Base-by-base conservation (phyloP, 768 basidiomycete species). In the Pleurotus eryngii region DNA sequence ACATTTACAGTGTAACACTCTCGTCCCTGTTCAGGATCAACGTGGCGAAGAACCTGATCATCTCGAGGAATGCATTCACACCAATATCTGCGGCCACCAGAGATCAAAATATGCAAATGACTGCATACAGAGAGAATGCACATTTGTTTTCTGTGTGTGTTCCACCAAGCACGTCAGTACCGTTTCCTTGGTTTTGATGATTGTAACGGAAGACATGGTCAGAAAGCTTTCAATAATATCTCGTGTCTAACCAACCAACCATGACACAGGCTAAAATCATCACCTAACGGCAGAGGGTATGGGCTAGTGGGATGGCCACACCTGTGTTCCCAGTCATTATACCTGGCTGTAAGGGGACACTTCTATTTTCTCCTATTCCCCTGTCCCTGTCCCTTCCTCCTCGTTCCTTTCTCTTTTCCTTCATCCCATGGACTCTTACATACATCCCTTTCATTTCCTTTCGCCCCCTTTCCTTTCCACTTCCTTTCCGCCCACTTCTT, bases 131-230 rank as follows among this genome's bases (percentile, higher is more conserved):
- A 9, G 17, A 14, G 11, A 8, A 65, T 81, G 64, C 63, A 85
- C 87, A 77, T 77, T 90, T 89, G 58, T 90, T 81, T 22, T 89
- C 81, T 3, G 88, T 88, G 67, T 90, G 90, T n/a, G 85, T 70
- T 1, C 78, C 78, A 49, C 69, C 70, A 20, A 74, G 61, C 26
- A 69, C 64, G n/a, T 66, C 68, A 0, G 67, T 65, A 26, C 63
- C 64, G 38, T 71, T 70, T 7, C 69, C 74, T n/a, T 65, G 67
- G 57, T 76, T 77, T 7, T 68, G 67, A 57, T 82, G 81, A 57
- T 65, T 74, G 65, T 90, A 92, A 17, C 89, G 82, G 78, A 88
- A 90, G 60, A 92, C 89, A 61, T 82, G 77, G 37, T 70, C 64
- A 4, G 81, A 78, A 38, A 86, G 69, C 35, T 78, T 69, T 83